Percentiles rank a stretch among this genome's conserved stretches.
These are phyloP conservation scores for Komagataella pseudopastoris DNA, from an alignment of 805 yeast species.

Conservation along the genomic window DNA sequence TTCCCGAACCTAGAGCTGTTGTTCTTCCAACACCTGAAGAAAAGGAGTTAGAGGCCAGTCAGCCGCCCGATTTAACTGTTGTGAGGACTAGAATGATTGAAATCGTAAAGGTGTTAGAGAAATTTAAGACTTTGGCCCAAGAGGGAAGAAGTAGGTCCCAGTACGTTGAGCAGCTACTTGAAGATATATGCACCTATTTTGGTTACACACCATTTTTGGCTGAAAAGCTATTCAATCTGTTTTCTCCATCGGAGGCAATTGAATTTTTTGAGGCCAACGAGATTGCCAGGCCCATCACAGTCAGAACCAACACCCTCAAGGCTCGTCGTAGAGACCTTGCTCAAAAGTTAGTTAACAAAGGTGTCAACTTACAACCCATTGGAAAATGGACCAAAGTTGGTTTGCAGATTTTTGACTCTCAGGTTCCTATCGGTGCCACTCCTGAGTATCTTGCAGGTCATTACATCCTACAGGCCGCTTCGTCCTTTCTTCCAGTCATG, in stretches of 20 bases:
- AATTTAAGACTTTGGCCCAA: constrained; percentile 71
- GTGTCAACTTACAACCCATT: constrained; percentile 94
- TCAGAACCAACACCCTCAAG: constrained; percentile 92
- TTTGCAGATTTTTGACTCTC: constrained; percentile 91
- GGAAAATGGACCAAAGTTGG: constrained; percentile 99
- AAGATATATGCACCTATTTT: constrained; percentile 85
- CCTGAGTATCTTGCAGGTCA: constrained; percentile 98
- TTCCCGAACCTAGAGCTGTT: constrained; percentile 59
- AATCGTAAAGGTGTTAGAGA: constrained; percentile 85
- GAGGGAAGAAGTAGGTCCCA: constrained; percentile 81
- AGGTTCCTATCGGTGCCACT: constrained; percentile 99
- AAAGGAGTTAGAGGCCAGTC: constrained; percentile 34
- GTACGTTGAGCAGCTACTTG: constrained; percentile 62
- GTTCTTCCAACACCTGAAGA: constrained; percentile 62
- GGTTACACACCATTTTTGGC: constrained; percentile 90
- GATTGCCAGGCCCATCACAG: constrained; percentile 90
- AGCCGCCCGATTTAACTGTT: constrained; percentile 64
- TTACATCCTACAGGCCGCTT: constrained; percentile 95
- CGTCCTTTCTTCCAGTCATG: constrained; percentile 95
- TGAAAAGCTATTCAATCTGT: constrained; percentile 81
- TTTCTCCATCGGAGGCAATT: constrained; percentile 91
- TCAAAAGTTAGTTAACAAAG: constrained; percentile 87
- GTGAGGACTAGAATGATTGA: constrained; percentile 92
- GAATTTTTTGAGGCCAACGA: constrained; percentile 98
- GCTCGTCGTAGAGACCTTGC: constrained; percentile 94